Conservation (phyloP, 768 basidiomycete genomes). For the Mycena alexandri region DNA sequence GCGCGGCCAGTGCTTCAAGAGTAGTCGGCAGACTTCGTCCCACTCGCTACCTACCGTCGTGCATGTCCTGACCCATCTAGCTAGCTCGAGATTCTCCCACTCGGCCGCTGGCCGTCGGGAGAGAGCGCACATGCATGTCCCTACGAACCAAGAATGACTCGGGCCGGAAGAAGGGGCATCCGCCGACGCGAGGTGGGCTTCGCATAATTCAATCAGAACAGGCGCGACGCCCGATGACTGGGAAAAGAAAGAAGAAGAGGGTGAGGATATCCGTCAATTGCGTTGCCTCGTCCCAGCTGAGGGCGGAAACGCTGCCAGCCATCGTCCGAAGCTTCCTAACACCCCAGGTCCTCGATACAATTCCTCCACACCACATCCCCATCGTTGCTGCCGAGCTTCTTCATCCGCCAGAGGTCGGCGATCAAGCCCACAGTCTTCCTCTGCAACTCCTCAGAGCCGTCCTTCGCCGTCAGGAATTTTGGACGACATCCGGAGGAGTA, state of each 20-base stretch:
- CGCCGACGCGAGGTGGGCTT: constrained; percentile 50
- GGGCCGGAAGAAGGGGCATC: constrained; percentile 45
- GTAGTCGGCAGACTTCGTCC: constrained; percentile 70
- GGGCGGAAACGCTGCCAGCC: constrained; percentile 47
- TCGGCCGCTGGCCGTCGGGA: constrained; percentile 56
- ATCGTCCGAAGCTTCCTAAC: constrained; percentile 53
- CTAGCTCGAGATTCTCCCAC: constrained; percentile 66
- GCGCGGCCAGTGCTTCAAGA: constrained; percentile 64
- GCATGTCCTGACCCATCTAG: constrained; percentile 60
- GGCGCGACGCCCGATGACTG: constrained; percentile 50
- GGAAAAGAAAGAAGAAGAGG: constrained; percentile 66
- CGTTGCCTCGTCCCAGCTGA: constrained; percentile 52
- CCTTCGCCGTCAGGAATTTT: constrained; percentile 50
- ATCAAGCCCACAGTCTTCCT: constrained; percentile 61
- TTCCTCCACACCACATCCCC: constrained; percentile 72
- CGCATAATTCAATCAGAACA: constrained; percentile 60
- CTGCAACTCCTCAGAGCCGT: constrained; percentile 53
- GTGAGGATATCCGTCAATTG: constrained; percentile 69
- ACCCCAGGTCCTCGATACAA: constrained; percentile 65
- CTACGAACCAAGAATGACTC: constrained; percentile 68
- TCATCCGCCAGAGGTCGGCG: constrained; percentile 59
- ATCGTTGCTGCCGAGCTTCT: constrained; percentile 60
- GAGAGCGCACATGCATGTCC: constrained; percentile 70
- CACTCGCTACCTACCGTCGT: constrained; percentile 56
- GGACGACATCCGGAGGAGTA: constrained; percentile 64